phyloP scores from a whole-genome alignment of 306 rosid species.

The Glycine soja region DNA sequence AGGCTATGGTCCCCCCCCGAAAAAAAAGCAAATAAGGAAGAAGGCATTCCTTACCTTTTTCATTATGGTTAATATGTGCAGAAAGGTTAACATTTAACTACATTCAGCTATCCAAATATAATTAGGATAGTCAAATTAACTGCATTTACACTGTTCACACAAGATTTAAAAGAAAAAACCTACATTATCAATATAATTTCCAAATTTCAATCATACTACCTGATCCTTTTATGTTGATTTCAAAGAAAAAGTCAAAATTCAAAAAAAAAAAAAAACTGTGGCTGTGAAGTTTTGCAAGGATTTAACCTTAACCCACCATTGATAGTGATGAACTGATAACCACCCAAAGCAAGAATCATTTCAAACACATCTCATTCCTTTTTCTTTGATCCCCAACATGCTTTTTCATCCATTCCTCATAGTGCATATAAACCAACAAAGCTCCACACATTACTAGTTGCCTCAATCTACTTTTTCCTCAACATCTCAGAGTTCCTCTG shows the following conservation, averaged over 20 bases:
- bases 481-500: conserved; percentile 15
- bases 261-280: background rate
- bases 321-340: conserved; percentile 8
- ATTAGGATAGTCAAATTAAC: background rate
- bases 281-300: background rate
- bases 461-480: background rate
- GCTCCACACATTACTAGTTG: background rate
- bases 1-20: background rate
- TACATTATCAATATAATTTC: background rate
- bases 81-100: background rate
- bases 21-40: background rate
- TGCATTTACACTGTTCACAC: background rate
- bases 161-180: background rate
- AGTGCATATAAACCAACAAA: conserved; percentile 32
- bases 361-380: conserved; percentile 45
- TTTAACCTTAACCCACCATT: background rate
- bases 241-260: background rate
- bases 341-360: conserved; percentile 44
- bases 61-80: background rate
- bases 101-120: background rate
- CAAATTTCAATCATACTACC: background rate
- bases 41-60: background rate
- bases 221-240: background rate
- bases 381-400: conserved; percentile 3
- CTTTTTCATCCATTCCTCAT: conserved; percentile 19